Conservation (phyloP, 179 eudicot species). For the Amaranthus tricolor region DNA sequence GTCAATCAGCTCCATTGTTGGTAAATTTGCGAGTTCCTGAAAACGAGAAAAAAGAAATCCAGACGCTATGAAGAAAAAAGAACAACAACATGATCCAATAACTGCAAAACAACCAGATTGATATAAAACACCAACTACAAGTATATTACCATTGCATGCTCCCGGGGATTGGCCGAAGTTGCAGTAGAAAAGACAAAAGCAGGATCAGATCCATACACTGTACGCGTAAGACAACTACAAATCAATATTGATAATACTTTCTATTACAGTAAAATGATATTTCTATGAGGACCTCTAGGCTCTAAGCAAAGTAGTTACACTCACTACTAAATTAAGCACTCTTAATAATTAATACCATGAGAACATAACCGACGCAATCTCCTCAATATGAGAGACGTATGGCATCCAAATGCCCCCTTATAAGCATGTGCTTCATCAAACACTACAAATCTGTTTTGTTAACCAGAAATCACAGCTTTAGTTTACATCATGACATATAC, state of each 20-base stretch:
- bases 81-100: background rate
- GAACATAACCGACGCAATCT: conserved; percentile 86
- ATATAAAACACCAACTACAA: background rate
- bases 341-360: conserved; percentile 55
- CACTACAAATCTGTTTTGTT: conserved; percentile 58
- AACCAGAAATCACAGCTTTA: conserved; percentile 10
- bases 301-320: background rate
- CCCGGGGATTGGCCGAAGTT: conserved; percentile 86
- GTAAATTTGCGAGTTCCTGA: conserved; percentile 78
- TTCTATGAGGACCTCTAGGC: background rate
- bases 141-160: conserved; percentile 81
- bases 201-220: conserved; percentile 90
- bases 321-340: background rate
- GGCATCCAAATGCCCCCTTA: conserved; percentile 97
- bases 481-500: background rate
- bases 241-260: conserved; percentile 11
- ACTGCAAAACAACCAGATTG: background rate
- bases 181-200: conserved; percentile 90
- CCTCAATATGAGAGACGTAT: conserved; percentile 87
- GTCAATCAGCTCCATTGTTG: conserved; percentile 71
- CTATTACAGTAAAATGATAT: background rate
- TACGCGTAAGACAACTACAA: conserved; percentile 32
- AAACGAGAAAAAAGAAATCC: background rate
- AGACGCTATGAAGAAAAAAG: background rate
- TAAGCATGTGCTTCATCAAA: conserved; percentile 95